phyloP scores from a whole-genome alignment of 169 alveolate species.

The Theileria parva region DNA sequence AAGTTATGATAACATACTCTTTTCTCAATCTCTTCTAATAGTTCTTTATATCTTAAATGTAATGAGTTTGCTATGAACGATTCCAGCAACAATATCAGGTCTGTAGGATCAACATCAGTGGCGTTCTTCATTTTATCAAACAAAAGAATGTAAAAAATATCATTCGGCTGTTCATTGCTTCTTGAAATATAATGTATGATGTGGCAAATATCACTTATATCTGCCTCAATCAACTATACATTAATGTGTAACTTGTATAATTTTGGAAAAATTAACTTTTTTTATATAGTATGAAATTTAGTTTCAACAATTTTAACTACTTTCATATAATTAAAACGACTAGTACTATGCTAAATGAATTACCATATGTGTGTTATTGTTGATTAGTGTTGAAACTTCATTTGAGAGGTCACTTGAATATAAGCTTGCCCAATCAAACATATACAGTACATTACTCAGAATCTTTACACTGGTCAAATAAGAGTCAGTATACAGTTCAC shows the following conservation, averaged over 20 bases:
- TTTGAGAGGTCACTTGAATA: conserved; percentile 14
- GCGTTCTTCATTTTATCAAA: conserved; percentile 17
- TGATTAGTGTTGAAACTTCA: conserved; percentile 3
- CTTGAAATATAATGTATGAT: conserved; percentile 48
- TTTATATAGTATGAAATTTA: background rate
- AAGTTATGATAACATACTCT: conserved; percentile 17
- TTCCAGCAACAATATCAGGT: conserved; percentile 39
- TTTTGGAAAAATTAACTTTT: background rate
- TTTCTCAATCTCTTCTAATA: conserved; percentile 14
- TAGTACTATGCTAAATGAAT: background rate
- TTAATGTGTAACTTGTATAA: too few species aligned
- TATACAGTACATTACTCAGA: conserved; percentile 39
- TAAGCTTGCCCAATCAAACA: conserved; percentile 41
- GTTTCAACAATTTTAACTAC: too few species aligned
- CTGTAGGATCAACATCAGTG: conserved; percentile 27
- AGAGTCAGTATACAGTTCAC: conserved; percentile 12
- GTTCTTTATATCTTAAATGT: conserved; percentile 36
- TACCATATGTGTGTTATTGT: background rate
- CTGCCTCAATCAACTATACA: conserved; percentile 31
- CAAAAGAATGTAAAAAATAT: conserved; percentile 29
- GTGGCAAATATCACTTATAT: conserved; percentile 20
- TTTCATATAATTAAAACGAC: background rate
- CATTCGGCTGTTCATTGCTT: conserved; percentile 32
- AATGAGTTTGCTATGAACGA: conserved; percentile 43
- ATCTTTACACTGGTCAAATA: conserved; percentile 34